These are phyloP conservation scores for Sugiyamaella boreocaroliniensis DNA, from an alignment of 805 yeast species.

Conservation along the genomic window DNA sequence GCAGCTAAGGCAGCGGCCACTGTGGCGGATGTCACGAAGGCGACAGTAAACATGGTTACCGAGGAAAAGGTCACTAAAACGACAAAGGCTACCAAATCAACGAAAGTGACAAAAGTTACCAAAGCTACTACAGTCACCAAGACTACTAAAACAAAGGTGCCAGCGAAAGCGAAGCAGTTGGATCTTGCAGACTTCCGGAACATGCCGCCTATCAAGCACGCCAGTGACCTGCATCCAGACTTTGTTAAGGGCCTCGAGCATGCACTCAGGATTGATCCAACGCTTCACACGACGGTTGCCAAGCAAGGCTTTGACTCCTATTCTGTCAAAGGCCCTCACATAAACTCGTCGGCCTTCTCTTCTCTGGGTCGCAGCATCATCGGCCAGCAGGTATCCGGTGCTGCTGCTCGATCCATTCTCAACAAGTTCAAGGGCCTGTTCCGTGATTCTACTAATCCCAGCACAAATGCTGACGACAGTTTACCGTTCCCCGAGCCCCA, in stretches of 20 bases:
- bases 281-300: constrained; percentile 28
- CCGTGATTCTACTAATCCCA: constrained; percentile 11
- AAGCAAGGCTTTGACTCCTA: constrained; percentile 29
- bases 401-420: constrained; percentile 67
- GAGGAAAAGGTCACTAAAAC: background rate
- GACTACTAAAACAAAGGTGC: no score
- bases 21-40: background rate
- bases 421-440: constrained; percentile 38
- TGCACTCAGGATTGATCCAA: constrained; percentile 35
- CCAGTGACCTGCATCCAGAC: constrained; percentile 22
- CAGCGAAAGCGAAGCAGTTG: no score
- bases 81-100: background rate
- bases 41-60: no score
- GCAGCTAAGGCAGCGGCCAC: background rate
- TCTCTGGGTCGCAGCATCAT: constrained; percentile 22
- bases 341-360: constrained; percentile 2
- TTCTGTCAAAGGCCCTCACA: constrained; percentile 3
- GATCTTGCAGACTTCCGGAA: background rate
- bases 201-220: background rate
- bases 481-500: constrained; percentile 46
- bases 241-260: constrained; percentile 34
- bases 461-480: constrained; percentile 2
- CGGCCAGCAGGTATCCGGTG: constrained; percentile 44
- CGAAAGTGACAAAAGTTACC: background rate
- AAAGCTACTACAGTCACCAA: no score